These are phyloP conservation scores for Uronychia binucleata DNA, from an alignment of 73 alveolate species.

Conservation along the genomic window DNA sequence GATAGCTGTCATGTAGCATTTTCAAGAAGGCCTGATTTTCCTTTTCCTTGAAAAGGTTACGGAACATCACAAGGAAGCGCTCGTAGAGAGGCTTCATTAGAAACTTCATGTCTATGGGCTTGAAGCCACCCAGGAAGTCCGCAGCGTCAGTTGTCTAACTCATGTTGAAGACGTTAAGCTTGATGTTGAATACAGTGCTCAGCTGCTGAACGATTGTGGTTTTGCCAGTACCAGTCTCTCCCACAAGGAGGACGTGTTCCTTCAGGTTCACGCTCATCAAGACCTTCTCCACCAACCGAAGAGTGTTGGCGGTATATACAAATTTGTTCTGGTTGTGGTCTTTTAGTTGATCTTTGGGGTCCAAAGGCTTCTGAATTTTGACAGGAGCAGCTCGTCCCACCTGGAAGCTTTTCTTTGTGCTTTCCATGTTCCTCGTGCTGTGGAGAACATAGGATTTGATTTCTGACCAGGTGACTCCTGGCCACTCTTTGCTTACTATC, in stretches of 20 bases:
- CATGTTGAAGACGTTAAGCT: conserved; percentile 92
- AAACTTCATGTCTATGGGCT: conserved; percentile 90
- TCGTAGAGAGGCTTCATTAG: conserved; percentile 81
- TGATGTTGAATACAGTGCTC: conserved; percentile 82
- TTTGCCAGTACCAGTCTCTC: conserved; percentile 99
- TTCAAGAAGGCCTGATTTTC: conserved; percentile 78
- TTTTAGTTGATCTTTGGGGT: conserved; percentile 24
- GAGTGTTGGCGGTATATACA: conserved; percentile 60
- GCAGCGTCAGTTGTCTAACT: conserved; percentile 94
- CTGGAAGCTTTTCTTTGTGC: background rate
- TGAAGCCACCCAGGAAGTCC: conserved; percentile 98
- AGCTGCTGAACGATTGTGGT: conserved; percentile 91
- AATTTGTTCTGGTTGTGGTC: conserved; percentile 26
- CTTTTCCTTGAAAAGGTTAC: conserved; percentile 62
- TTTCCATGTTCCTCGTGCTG: background rate
- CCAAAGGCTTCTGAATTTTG: conserved; percentile 10
- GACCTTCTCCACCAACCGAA: conserved; percentile 70
- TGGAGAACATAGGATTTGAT: background rate
- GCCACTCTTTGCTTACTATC: conserved; percentile 6
- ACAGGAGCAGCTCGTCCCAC: background rate
- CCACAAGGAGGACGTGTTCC: conserved; percentile 91
- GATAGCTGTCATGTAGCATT: conserved; percentile 71
- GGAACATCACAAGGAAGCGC: conserved; percentile 75
- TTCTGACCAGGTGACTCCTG: background rate
- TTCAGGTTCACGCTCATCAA: conserved; percentile 63